A percentile compares a stretch with the other conserved stretches of the same genome.
phyloP scores from a whole-genome alignment of 2,329 filamentous ascomycete species.

The Paraphoma chrysanthemicola region DNA sequence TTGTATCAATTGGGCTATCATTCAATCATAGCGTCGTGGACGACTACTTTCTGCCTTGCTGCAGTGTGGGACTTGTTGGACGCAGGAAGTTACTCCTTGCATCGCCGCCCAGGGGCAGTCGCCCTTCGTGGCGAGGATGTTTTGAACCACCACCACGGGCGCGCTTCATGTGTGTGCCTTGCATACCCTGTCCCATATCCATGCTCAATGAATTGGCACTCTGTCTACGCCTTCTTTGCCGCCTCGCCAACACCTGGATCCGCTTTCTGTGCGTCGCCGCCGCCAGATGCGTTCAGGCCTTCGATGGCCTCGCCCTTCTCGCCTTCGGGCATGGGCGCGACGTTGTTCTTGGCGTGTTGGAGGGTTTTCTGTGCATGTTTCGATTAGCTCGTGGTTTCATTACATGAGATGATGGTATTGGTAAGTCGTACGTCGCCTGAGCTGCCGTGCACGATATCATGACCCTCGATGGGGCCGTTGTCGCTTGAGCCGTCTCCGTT shows the following conservation, averaged over 20 bases:
- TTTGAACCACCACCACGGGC: too few relatives aligned
- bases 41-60: not conserved
- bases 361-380: slow-evolving; percentile 28
- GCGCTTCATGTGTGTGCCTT: not conserved
- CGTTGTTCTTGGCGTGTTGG: slow-evolving; percentile 48
- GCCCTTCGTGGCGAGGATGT: too few relatives aligned
- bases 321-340: slow-evolving; percentile 45
- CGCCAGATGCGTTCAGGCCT: slow-evolving; percentile 45
- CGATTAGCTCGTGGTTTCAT: not conserved
- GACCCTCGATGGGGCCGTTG: slow-evolving; percentile 49
- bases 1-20: not conserved
- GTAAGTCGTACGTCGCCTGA: slow-evolving; percentile 38
- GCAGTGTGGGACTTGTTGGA: too few relatives aligned
- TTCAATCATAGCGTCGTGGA: not conserved
- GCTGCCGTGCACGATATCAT: slow-evolving; percentile 46
- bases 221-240: not conserved
- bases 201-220: too few relatives aligned
- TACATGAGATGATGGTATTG: not conserved
- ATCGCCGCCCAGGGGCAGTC: not conserved
- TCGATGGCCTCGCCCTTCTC: slow-evolving; percentile 49
- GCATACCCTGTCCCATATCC: not conserved
- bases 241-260: slow-evolving; percentile 22
- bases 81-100: not conserved
- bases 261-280: slow-evolving; percentile 26
- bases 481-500: slow-evolving; percentile 50